Conservation (phyloP, 192 early-diverging fungal genomes). For the Umbelopsis sp. region DNA sequence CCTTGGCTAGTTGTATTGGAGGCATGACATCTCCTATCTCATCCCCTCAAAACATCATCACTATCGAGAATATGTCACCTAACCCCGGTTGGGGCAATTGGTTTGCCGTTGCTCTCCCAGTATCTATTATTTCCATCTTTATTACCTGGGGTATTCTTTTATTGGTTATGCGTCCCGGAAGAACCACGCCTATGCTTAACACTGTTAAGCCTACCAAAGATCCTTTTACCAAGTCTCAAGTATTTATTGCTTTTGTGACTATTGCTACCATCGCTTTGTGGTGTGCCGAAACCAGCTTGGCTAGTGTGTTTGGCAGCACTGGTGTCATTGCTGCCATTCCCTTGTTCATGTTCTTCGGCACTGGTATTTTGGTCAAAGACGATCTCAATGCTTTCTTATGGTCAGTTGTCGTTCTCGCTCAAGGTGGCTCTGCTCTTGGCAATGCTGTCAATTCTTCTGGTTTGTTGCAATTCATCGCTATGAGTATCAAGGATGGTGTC, state of each 20-base stretch:
- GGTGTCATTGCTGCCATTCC: conserved; percentile 74
- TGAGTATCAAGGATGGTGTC: conserved; percentile 56
- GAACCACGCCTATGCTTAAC: conserved; percentile 49
- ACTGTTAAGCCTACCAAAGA: conserved; percentile 47
- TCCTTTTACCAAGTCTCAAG: conserved; percentile 49
- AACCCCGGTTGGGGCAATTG: conserved; percentile 69
- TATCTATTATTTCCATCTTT: conserved; percentile 65
- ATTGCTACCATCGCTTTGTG: conserved; percentile 69
- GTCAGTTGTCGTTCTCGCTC: conserved; percentile 65
- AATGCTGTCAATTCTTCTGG: conserved; percentile 74
- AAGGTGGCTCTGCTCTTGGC: conserved; percentile 78
- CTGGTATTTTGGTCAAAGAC: conserved; percentile 70
- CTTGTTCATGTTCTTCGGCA: conserved; percentile 74
- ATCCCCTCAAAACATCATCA: conserved; percentile 79
- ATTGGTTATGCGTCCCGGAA: conserved; percentile 63
- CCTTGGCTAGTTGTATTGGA: conserved; percentile 71
- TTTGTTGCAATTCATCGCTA: conserved; percentile 64
- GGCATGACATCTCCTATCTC: conserved; percentile 83
- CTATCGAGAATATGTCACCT: conserved; percentile 75
- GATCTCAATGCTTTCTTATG: conserved; percentile 73
- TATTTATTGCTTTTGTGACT: conserved; percentile 60
- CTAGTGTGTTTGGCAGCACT: conserved; percentile 67
- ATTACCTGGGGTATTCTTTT: conserved; percentile 66
- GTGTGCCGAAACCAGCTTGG: conserved; percentile 66
- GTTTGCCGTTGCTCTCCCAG: conserved; percentile 70